Base-by-base conservation (phyloP, 2,329 filamentous ascomycete species). In the Tetracladium maxilliforme region DNA sequence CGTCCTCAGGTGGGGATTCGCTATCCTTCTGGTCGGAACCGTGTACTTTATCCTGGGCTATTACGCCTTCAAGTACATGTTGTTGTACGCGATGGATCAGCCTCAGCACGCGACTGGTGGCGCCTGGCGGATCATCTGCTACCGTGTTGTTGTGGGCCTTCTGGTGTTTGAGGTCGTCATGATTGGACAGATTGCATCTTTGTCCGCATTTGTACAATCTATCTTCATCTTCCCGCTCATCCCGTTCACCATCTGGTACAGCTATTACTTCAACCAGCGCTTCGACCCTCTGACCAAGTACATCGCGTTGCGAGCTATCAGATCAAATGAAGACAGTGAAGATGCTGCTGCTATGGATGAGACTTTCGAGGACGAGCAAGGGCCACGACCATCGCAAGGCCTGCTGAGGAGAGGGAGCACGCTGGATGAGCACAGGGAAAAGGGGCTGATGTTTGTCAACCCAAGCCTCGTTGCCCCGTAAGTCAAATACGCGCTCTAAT, bases 61-160 rank as follows among this genome's bases (percentile, higher is more conserved):
- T 47, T 87, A 87, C 44, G 80, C 82, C 16, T 92, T 92, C 65
- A 94, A 94, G 48, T 98, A 98, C 52, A 92, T 98, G 56, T 61
- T 98, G 5, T 63, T 98, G 5, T 98, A 98, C 48, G 84, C 90
- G 16, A 98, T 98, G 90, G 86, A 95, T 41, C 87, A 95, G 47
- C 80, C 83, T 10, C 83, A 92, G 43, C 84, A 93, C 45, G 83
- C 84, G 10, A 95, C 87, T 0, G 92, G 92, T 12, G 74, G 78
- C 32, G 84, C 86, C 5, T 98, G 90, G 90, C 77, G 80, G 24
- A 92, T 98, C 66, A 93, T 98, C 33, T 93, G 84, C 52, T 83
- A 90, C 43, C 80, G 90, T 18, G 67, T 94, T 30, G 70, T 95
- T 28, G 58, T 94, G 14, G 90, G 90, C 2, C 54, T 94, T 7